phyloP scores from a whole-genome alignment of 306 rosid species.

The Elaeagnus macrophylla region DNA sequence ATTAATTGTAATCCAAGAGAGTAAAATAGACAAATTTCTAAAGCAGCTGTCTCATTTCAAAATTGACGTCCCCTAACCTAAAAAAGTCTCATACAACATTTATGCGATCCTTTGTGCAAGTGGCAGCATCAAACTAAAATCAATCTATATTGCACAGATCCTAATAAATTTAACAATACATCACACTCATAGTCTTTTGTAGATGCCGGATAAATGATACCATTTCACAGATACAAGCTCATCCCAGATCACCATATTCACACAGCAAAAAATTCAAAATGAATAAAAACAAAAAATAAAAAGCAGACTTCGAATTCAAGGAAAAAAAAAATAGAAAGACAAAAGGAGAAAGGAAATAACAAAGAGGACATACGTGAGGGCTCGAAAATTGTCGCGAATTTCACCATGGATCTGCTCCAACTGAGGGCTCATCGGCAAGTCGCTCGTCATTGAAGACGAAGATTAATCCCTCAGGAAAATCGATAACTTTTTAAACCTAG shows the following conservation, averaged over 20 bases:
- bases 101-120: background rate
- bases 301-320: no score
- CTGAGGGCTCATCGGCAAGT: constrained; percentile 73
- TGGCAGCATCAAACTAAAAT: background rate
- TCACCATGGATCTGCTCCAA: constrained; percentile 99
- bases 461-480: background rate
- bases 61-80: background rate
- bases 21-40: background rate
- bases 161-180: background rate
- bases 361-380: constrained; percentile 61
- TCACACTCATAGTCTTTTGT: background rate
- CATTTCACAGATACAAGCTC: background rate
- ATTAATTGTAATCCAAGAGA: background rate
- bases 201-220: background rate
- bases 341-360: background rate
- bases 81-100: background rate
- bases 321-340: background rate
- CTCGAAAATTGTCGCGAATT: constrained; percentile 82
- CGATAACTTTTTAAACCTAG: background rate
- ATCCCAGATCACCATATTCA: background rate
- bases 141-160: background rate
- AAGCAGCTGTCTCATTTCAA: background rate
- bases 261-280: no score
- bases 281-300: background rate
- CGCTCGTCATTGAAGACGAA: constrained; percentile 55